Evolutionary conservation across 176 grass and related monocot genomes (phyloP).

Genomic region (Musa beccarii): DNA sequence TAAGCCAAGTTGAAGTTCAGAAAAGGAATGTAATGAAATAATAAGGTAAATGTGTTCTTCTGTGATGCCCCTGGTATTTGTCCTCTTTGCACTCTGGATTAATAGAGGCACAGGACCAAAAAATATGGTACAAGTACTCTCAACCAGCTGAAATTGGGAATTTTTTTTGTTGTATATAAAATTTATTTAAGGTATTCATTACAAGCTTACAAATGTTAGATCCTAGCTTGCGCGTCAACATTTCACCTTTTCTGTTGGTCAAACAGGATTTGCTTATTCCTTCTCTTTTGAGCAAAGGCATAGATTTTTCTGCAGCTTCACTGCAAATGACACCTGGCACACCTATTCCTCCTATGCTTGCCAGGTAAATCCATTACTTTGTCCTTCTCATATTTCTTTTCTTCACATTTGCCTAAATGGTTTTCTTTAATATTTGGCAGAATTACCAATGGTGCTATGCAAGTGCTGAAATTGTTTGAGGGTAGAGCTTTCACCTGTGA

Average conservation of each 20-base stretch:
- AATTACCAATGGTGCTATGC: constrained; percentile 76
- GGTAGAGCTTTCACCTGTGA: constrained; percentile 89
- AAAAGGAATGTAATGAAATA: too few relatives aligned
- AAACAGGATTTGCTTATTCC: constrained; percentile 80
- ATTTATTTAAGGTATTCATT: background rate
- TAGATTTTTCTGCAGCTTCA: constrained; percentile 53
- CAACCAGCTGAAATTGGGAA: background rate
- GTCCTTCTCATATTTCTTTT: constrained; percentile 6
- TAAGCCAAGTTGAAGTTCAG: too few relatives aligned
- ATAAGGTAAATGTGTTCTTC: background rate
- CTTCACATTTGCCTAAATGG: constrained; percentile 16
- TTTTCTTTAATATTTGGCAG: constrained; percentile 31
- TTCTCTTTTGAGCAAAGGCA: constrained; percentile 70
- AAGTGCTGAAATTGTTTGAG: constrained; percentile 63
- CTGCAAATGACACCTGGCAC: constrained; percentile 74
- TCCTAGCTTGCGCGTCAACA: background rate
- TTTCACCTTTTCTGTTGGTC: constrained; percentile 2
- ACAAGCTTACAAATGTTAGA: background rate
- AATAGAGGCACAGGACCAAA: too few relatives aligned
- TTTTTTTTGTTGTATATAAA: background rate
- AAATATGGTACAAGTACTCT: background rate
- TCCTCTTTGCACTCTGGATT: background rate
- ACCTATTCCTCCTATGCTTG: constrained; percentile 96
- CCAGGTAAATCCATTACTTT: constrained; percentile 40
- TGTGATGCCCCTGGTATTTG: background rate